Base-by-base conservation (phyloP, 2,329 filamentous ascomycete species). In the Rasamsonia emersonii region DNA sequence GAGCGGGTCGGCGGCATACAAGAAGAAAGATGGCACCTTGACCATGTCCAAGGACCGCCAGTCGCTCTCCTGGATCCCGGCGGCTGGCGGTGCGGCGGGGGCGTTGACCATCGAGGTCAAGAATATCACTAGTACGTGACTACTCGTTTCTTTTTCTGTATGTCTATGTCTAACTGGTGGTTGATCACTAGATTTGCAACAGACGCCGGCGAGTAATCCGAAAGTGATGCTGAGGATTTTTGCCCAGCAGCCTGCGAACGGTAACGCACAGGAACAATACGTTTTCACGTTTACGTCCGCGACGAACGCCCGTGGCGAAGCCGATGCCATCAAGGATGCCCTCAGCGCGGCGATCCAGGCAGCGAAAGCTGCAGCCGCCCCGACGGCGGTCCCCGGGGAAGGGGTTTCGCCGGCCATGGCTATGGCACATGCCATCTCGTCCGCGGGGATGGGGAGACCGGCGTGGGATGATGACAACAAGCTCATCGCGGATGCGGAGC, bases 221-320 rank as follows among this genome's bases (percentile, higher is more conserved):
- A 95, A 94, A 68, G 86, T 93, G 32, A 94, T 94, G 71, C 73
- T 96, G 38, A 94, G 91, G 58, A 80, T 98, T 34, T 84, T 95
- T 46, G 82, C 82, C 40, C 82, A 86, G 54, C 61, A 74, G 24
- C 61, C 75, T 20, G 37, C 50, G 10, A 46, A 53, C 3, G 46
- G 47, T 8, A 47, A 38, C 4, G 41, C 50, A 3, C 65, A 83
- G 11, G 72, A 79, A 27, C 75, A 78, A 33, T 85, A 93, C 54
- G 75, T 89, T 29, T 95, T 98, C 58, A 80, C 83, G 42, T 96
- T 98, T 62, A 93, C 86, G 37, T 86, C 86, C 3, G 60, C 74
- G 9, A 64, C 72, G 14, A 75, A 82, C 44, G 84, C 89, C 27
- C 78, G 89, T 43, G 67, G 75, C 18, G 86, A 98, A 60, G 88